Conservation (phyloP, 768 basidiomycete genomes). For the Psilocybe cubensis region DNA sequence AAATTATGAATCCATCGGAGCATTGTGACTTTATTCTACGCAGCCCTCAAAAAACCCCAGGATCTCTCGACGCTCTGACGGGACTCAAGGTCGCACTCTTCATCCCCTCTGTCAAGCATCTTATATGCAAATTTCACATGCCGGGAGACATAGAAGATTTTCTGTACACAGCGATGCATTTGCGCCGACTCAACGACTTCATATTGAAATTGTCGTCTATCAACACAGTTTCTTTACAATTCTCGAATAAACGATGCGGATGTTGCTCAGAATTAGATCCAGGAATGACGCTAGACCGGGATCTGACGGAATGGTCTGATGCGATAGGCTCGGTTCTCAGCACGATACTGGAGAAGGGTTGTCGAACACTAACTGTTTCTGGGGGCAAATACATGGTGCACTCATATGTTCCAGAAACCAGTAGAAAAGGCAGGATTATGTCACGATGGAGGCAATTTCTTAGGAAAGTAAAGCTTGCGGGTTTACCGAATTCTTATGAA, state of each 20-base stretch:
- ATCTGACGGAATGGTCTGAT: constrained; percentile 23
- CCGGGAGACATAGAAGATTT: constrained; percentile 15
- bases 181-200: constrained; percentile 16
- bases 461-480: constrained; percentile 7
- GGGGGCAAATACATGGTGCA: constrained; percentile 26
- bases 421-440: neutral
- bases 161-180: constrained; percentile 12
- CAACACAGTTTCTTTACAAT: constrained; percentile 14
- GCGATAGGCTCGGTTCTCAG: constrained; percentile 20
- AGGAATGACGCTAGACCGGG: constrained; percentile 16
- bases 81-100: constrained; percentile 19
- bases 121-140: constrained; percentile 22
- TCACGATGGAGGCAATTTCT: constrained; percentile 12
- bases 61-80: constrained; percentile 18
- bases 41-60: constrained; percentile 3
- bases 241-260: constrained; percentile 20
- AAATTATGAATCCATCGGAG: constrained; percentile 17
- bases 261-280: constrained; percentile 21
- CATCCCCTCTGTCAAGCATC: constrained; percentile 12
- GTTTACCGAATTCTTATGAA: neutral
- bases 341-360: constrained; percentile 20
- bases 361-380: constrained; percentile 12
- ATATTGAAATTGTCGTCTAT: constrained; percentile 14
- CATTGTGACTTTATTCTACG: constrained; percentile 16
- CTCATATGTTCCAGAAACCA: constrained; percentile 11